Evolutionary conservation across 768 basidiomycete genomes (phyloP).

Genomic region (Termitomyces sp.): DNA sequence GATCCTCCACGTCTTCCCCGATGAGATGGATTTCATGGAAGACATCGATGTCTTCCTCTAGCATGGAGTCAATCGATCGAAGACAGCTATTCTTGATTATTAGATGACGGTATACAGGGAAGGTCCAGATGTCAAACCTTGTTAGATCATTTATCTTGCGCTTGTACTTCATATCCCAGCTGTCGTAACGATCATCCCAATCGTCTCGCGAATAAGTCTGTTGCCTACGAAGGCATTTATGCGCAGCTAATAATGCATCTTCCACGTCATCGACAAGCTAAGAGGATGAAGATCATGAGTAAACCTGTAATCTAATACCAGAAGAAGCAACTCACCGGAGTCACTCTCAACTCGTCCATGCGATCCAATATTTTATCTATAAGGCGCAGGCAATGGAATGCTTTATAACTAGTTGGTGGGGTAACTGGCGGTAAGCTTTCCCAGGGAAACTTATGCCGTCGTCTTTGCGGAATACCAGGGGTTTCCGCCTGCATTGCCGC

Average conservation of each 20-base stretch:
- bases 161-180: not conserved
- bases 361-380: not conserved
- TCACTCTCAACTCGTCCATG: not conserved
- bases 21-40: not conserved
- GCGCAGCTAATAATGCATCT: not conserved
- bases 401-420: not conserved
- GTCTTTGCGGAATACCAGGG: not conserved
- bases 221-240: conserved; percentile 1
- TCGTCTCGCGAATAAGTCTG: not conserved
- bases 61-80: not conserved
- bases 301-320: not conserved
- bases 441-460: not conserved
- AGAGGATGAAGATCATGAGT: not conserved
- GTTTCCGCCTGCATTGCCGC: not conserved
- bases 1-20: not conserved
- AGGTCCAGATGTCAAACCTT: not conserved
- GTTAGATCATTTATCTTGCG: not conserved
- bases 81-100: not conserved
- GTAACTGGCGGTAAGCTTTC: not conserved
- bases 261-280: conserved; percentile 1
- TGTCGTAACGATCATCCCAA: conserved; percentile 1
- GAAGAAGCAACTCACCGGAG: not conserved
- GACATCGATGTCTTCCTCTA: not conserved
- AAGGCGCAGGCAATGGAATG: not conserved
- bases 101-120: not conserved